phyloP scores from a whole-genome alignment of 1,139 yeast genomes.

The Pichia sp. region DNA sequence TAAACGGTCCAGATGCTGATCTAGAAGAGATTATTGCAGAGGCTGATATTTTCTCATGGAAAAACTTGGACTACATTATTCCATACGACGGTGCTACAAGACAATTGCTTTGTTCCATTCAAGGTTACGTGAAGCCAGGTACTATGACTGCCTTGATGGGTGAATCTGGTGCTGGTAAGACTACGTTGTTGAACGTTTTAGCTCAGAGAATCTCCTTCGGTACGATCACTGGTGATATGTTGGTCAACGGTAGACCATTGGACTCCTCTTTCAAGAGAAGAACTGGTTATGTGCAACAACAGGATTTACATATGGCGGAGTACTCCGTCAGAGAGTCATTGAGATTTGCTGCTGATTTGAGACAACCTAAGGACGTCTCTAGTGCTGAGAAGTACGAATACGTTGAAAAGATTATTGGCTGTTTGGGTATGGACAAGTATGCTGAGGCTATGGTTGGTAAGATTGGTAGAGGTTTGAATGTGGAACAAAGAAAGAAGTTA shows the following conservation, averaged over 20 bases:
- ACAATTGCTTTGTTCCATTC: slow-evolving; percentile 35
- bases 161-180: slow-evolving; percentile 69
- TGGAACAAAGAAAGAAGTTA: slow-evolving; percentile 44
- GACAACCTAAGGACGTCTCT: slow-evolving; percentile 43
- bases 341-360: slow-evolving; percentile 48
- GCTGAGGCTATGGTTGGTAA: slow-evolving; percentile 53
- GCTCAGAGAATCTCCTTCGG: slow-evolving; percentile 51
- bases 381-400: slow-evolving; percentile 44
- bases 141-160: slow-evolving; percentile 61
- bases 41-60: slow-evolving; percentile 43
- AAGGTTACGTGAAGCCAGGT: slow-evolving; percentile 57
- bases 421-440: slow-evolving; percentile 48
- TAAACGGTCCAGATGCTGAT: slow-evolving; percentile 16
- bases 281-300: slow-evolving; percentile 58
- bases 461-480: slow-evolving; percentile 51
- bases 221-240: slow-evolving; percentile 49
- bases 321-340: slow-evolving; percentile 50
- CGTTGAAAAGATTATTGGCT: slow-evolving; percentile 46
- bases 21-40: slow-evolving; percentile 23
- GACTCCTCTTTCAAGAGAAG: slow-evolving; percentile 44
- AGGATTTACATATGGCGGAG: slow-evolving; percentile 50
- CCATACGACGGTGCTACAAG: slow-evolving; percentile 40
- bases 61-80: slow-evolving; percentile 35
- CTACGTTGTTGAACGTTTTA: slow-evolving; percentile 54
- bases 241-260: slow-evolving; percentile 48